Evolutionary conservation across 257 asterid species (phyloP), one percentile per base, ranked within the genome.

Genomic region (Anisodus acutangulus): DNA sequence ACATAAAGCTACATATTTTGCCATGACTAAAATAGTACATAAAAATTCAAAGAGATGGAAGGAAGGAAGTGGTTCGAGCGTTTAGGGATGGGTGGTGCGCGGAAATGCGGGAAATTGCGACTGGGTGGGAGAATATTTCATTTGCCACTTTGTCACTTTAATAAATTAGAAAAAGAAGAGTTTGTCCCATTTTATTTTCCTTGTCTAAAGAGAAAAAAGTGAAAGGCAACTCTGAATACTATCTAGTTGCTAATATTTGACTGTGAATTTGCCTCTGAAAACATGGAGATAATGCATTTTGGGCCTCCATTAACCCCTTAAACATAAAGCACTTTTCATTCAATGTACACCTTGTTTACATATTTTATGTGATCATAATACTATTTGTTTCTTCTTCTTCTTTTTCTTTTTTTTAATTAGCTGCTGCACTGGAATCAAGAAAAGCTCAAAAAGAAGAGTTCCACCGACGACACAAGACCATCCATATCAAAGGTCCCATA

Each of bases 391-490:
- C 43, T 19, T 64, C 31, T 22, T 22, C 26, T 22, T 22, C 26
- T 22, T 22, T 22, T 15, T 39, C 53, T 69, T 69, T 41, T 62
- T 59, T 15, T 58, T 12, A 15, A 19, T 4, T 49, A 79, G 57
- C 57, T 66, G 63, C 71, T 70, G 88, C 85, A 5, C 60, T 72
- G 43, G 80, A 41, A 86, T 86, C 84, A 84, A 57, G 53, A 79
- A 66, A 55, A 71, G 74, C 69, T 9, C 2, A 54, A 86, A 84
- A 72, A 86, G 55, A 67, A 55, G 62, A 58, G 15, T 26, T 66
- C 88, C 87, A 83, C 88, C 87, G 87, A 88, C 87, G 85, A 80
- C 79, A 78, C 43, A 82, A 81, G 31, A 43, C 76, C 39, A 43
- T 71, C 39, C 9, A 41, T 64, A 17, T 54, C 15, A 16, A 17